Conservation (phyloP, 106 monocot genomes). For the Dendrobium officinale region DNA sequence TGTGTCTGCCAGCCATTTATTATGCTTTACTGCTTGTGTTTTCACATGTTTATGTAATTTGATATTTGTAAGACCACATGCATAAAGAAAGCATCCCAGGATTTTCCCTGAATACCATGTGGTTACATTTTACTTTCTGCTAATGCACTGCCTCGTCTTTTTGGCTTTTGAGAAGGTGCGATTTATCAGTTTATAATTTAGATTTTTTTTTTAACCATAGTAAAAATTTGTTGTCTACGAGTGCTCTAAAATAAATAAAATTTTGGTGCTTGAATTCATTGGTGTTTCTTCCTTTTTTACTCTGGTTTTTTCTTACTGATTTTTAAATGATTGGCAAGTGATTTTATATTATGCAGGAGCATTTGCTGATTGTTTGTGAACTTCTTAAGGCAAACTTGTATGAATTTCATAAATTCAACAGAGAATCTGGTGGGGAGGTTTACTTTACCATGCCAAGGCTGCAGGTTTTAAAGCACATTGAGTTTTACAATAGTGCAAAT, state of each 20-base stretch:
- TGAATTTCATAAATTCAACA: slow-evolving; percentile 99
- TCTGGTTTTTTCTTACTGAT: background rate
- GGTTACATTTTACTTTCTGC: background rate
- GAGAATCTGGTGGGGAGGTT: slow-evolving; percentile 99
- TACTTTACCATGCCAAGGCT: slow-evolving; percentile 99
- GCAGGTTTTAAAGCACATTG: slow-evolving; percentile 51
- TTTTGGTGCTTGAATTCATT: background rate
- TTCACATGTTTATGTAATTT: background rate
- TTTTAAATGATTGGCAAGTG: background rate
- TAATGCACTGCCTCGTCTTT: background rate
- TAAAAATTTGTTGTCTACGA: background rate
- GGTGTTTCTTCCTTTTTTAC: background rate
- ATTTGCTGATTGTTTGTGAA: slow-evolving; percentile 97
- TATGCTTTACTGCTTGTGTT: background rate
- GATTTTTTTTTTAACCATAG: background rate
- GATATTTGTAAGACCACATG: background rate
- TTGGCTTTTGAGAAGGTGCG: background rate
- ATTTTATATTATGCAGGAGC: slow-evolving; percentile 50
- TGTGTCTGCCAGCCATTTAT: background rate
- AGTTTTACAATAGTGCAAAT: background rate
- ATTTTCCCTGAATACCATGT: background rate
- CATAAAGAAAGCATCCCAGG: background rate
- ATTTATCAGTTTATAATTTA: background rate
- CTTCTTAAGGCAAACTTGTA: slow-evolving; percentile 98
- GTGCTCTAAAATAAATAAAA: background rate